Base-by-base conservation (phyloP, 2,329 filamentous ascomycete species). In the Trichophyton benhamiae region DNA sequence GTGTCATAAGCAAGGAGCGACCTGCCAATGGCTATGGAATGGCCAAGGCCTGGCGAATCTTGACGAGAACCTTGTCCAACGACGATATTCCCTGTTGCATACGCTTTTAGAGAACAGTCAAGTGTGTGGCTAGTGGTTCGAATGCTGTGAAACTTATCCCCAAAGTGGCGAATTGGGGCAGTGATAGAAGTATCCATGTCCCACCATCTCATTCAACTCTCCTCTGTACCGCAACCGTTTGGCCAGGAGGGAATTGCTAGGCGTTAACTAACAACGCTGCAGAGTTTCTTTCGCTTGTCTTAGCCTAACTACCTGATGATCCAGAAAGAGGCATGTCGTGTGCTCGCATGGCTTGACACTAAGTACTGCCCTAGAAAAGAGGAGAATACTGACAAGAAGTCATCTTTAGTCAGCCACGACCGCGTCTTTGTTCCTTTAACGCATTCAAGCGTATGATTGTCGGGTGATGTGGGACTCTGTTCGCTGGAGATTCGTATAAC, bases 151-250 rank as follows among this genome's bases (percentile, higher is more conserved):
- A 33, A 55, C 52, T 55, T 55, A 55, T 55, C 52, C 27, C 33
- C 52, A 55, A 55, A 55, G 52, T 55, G 52, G 52, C 52, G 52
- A 55, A 55, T 55, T 15, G 27, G 52, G 52, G 52, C 27, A 55
- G 52, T 55, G 52, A 55, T 30, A 9, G 25, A 36, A 11, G 52
- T 33, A 55, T 36, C 52, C 52, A 55, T 38, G 52, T 55, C 52
- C 7, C 52, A 55, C 52, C 52, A 55, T 17, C 25, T 52, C 25
- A n/a, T 22, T 52, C 25, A 36, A 55, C n/a, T 2, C 25, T 55
- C 7, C 52, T 38, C 25, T 3, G 46, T 25, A 52, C 46, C 13
- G 46, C 46, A 52, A 15, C 22, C 11, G 20, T 52, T 52, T 15
- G 13, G 13, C 20, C 22, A 27, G 22, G 22, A 53, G 22, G 9